Conservation (phyloP, 2,329 filamentous ascomycete genomes). For the Colletotrichum chrysophilum region DNA sequence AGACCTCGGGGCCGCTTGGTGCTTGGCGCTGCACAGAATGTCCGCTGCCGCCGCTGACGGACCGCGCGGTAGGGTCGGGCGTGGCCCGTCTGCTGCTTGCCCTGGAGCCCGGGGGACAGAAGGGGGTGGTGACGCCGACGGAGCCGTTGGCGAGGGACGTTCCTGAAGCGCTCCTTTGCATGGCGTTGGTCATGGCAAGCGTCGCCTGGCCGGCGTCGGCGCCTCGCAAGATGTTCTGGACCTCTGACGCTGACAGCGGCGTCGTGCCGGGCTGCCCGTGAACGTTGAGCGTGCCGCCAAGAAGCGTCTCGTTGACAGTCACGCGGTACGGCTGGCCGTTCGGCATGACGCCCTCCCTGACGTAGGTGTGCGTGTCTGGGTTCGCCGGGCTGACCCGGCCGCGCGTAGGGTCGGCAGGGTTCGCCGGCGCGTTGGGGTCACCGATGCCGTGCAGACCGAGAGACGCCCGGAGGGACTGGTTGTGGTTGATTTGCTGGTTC, state of each 20-base stretch:
- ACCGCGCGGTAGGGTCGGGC: conserved; percentile 45
- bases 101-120: conserved; percentile 40
- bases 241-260: conserved; percentile 44
- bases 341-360: conserved; percentile 18
- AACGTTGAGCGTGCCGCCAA: not conserved
- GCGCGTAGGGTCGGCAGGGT: conserved; percentile 25
- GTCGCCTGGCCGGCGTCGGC: conserved; percentile 51
- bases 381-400: conserved; percentile 34
- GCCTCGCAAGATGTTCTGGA: conserved; percentile 50
- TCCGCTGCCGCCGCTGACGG: conserved; percentile 32
- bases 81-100: conserved; percentile 52
- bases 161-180: conserved; percentile 56
- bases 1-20: conserved; percentile 53
- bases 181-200: conserved; percentile 48
- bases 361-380: conserved; percentile 17
- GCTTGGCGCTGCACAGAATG: conserved; percentile 24
- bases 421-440: conserved; percentile 30
- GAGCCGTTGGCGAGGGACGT: conserved; percentile 44
- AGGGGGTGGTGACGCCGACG: conserved; percentile 50
- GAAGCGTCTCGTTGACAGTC: conserved; percentile 23
- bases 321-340: conserved; percentile 24
- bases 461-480: conserved; percentile 45
- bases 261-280: conserved; percentile 1
- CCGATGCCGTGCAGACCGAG: conserved; percentile 46
- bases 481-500: conserved; percentile 49